Evolutionary conservation across 2,329 filamentous ascomycete species (phyloP), one percentile per base, ranked within the genome.

Genomic region (Fusarium anthophilum): DNA sequence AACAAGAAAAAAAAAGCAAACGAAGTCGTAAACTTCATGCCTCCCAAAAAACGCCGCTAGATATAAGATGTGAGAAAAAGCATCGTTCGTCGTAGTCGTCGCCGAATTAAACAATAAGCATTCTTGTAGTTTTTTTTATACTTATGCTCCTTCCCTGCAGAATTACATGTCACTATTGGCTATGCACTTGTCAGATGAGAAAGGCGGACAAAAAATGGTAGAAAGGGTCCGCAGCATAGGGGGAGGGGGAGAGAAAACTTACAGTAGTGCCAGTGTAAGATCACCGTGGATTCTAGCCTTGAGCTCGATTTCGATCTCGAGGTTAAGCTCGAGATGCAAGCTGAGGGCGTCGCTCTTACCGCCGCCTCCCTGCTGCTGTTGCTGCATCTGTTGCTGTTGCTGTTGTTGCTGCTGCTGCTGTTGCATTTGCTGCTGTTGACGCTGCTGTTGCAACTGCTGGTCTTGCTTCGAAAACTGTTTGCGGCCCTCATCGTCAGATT

Each of bases 221-320:
- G 8, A 18, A 38, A 26, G 30, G 20, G 41, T 66, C 66, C 67
- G 67, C 67, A 41, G 15, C 35, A 8, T 35, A 37, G 26, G 20
- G 47, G 15, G 17, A 32, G 24, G 9, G 26, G 14, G 14, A 1
- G 9, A 7, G 26, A 18, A 9, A 17, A 60, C 87, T 82, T 84
- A 89, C 87, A 89, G 83, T 76, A 96, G 87, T 73, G 91, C 92
- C 74, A 96, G 83, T 39, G 93, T 95, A 73, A 97, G 84, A 84
- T 97, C 94, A 79, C 94, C 94, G 78, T 95, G 91, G 74, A 96
- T 95, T 82, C 92, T 92, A 26, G 94, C 94, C 87, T 96, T 96
- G 70, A 96, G 87, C 78, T 94, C 92, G 70, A 96, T 93, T 82
- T 96, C 94, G 56, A 96, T 88, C 75, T 96, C 94, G 65, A 96